Evolutionary conservation across 2,329 filamentous ascomycete species (phyloP).

Genomic region (Beauveria brongniartii): DNA sequence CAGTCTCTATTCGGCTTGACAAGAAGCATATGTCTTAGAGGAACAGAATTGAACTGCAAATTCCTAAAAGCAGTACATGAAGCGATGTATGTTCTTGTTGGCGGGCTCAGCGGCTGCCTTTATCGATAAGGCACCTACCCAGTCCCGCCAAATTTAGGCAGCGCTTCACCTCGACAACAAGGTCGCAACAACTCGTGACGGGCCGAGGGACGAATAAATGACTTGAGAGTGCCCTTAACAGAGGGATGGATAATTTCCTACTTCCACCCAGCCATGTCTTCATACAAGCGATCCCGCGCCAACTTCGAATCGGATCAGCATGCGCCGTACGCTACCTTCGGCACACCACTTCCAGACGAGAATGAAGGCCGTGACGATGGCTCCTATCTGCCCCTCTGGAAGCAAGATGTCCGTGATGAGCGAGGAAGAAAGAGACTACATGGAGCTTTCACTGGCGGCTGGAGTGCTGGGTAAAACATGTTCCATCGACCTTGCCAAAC

Average conservation of each 20-base stretch:
- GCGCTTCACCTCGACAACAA: neutral
- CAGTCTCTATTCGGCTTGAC: too few species aligned
- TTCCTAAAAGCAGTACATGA: too few species aligned
- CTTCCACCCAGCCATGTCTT: slow-evolving; percentile 34
- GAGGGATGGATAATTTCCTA: neutral
- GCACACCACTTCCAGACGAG: slow-evolving; percentile 78
- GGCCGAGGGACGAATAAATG: neutral
- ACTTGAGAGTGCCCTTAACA: neutral
- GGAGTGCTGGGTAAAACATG: slow-evolving; percentile 75
- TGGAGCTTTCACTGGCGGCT: slow-evolving; percentile 93
- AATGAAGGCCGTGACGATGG: slow-evolving; percentile 77
- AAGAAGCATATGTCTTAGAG: too few species aligned
- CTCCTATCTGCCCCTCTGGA: slow-evolving; percentile 91
- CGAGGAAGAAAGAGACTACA: slow-evolving; percentile 83
- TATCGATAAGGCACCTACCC: slow-evolving; percentile 1
- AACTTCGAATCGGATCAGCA: slow-evolving; percentile 69
- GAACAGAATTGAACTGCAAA: too few species aligned
- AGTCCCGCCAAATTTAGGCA: neutral
- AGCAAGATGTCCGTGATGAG: slow-evolving; percentile 94
- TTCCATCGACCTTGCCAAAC: neutral
- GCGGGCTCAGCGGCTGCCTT: neutral
- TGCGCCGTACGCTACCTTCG: slow-evolving; percentile 71
- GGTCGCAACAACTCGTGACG: neutral
- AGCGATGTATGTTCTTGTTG: too few species aligned
- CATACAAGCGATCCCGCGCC: slow-evolving; percentile 69